A percentile compares a stretch with the other conserved stretches of the same genome.
These are phyloP conservation scores for Yamadazyma membranifaciens DNA, from an alignment of 1,139 yeast genomes.

Conservation along the genomic window DNA sequence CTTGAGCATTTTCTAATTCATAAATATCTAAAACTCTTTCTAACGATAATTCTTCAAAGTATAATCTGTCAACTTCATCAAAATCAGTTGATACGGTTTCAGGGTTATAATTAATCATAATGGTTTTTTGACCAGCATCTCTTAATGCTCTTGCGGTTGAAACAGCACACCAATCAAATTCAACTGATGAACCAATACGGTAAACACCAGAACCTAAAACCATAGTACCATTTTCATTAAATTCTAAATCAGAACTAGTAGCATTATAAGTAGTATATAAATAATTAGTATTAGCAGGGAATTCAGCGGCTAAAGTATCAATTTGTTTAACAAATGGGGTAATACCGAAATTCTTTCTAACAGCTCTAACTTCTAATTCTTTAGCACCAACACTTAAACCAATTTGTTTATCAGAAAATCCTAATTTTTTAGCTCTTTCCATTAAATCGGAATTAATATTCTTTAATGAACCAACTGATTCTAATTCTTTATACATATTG, in stretches of 20 bases:
- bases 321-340: conserved; percentile 94
- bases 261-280: conserved; percentile 96
- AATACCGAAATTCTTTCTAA: conserved; percentile 75
- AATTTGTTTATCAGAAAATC: conserved; percentile 94
- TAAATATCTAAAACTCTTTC: conserved; percentile 98
- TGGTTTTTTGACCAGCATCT: conserved; percentile 81
- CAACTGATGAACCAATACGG: conserved; percentile 97
- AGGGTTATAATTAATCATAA: conserved; percentile 97
- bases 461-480: conserved; percentile 55
- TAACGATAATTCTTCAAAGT: conserved; percentile 90
- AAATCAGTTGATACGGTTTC: conserved; percentile 98
- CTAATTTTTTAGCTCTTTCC: conserved; percentile 84
- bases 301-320: conserved; percentile 97
- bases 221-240: conserved; percentile 88
- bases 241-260: conserved; percentile 75
- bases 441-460: conserved; percentile 67
- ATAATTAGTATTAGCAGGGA: conserved; percentile 96
- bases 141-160: conserved; percentile 94
- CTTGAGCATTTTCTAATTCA: conserved; percentile 84
- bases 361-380: conserved; percentile 78
- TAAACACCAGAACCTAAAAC: conserved; percentile 98
- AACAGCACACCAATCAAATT: conserved; percentile 99
- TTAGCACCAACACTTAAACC: conserved; percentile 65
- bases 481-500: conserved; percentile 79
- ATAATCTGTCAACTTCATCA: conserved; percentile 95